Conservation (phyloP, 768 basidiomycete genomes). For the Suillus spraguei region DNA sequence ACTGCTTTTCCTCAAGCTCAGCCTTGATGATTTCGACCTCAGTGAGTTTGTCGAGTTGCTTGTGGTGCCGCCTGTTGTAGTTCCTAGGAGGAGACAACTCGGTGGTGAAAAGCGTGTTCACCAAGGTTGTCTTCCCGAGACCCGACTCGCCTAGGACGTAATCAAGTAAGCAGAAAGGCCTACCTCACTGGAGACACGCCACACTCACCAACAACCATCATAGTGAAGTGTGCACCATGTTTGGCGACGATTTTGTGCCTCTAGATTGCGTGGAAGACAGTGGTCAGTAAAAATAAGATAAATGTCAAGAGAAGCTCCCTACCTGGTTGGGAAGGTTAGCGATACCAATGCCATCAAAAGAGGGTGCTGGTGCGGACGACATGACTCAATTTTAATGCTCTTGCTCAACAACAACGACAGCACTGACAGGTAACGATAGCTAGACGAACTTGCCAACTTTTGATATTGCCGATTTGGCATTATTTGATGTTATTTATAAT, state of each 20-base stretch:
- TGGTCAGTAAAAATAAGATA: constrained; percentile 15
- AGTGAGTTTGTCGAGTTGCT: constrained; percentile 98
- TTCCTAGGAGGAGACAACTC: constrained; percentile 92
- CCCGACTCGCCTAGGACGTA: constrained; percentile 85
- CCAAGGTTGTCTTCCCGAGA: constrained; percentile 94
- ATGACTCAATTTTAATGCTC: constrained; percentile 21
- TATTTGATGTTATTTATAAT: constrained; percentile 24
- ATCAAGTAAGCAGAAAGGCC: not conserved
- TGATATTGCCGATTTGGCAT: constrained; percentile 24
- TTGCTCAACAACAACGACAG: constrained; percentile 19
- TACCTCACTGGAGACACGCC: not conserved
- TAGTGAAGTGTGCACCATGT: constrained; percentile 95
- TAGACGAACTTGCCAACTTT: constrained; percentile 26
- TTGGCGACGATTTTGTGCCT: constrained; percentile 99
- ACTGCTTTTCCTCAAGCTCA: constrained; percentile 97
- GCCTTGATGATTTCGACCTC: constrained; percentile 99
- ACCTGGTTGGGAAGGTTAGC: constrained; percentile 99
- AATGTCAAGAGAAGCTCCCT: constrained; percentile 21
- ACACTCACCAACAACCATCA: constrained; percentile 92
- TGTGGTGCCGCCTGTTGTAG: constrained; percentile 85
- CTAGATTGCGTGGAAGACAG: constrained; percentile 43
- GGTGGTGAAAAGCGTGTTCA: constrained; percentile 99
- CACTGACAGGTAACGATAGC: constrained; percentile 8
- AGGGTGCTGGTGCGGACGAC: constrained; percentile 28
- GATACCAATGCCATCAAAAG: constrained; percentile 85